Base-by-base conservation (phyloP, 148 eudicot species). In the Pouteria glomerata region DNA sequence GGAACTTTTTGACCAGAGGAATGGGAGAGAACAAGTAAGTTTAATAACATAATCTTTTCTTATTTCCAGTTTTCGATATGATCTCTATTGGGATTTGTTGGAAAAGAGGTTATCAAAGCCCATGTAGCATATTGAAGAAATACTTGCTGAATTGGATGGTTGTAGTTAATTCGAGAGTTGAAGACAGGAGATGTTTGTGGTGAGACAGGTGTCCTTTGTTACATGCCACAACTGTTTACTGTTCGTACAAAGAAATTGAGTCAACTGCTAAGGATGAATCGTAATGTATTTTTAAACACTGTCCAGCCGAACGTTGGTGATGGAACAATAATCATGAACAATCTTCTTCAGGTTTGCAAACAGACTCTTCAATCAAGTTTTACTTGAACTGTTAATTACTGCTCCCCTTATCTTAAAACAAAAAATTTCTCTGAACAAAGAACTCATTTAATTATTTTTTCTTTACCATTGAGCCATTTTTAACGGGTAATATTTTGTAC, bases 151-250 rank as follows among this genome's bases (percentile, higher is more conserved):
- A 30, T 18, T 73, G 72, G 30, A 41, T 74, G 67, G 29, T 59
- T 37, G 60, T 68, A 91, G 97, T 73, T 85, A 69, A 74, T 87
- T 29, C 77, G 83, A 55, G 85, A 79, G 27, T 67, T 76, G 35
- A 75, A 63, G 48, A 33, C 87, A n/a, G 98, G 96, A 64, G 94
- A 82, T 52, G 76, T 90, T 11, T 88, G 82, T 60, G 96, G 98
- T 34, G 98, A 93, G 83, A 82, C 87, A n/a, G 93, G 91, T 27
- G 93, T 90, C 57, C 91, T 93, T 47, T 90, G 98, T 76, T 93
- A 84, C 74, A 82, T 87, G 72, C 96, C 96, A 18, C 96, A 93
- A 59, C 75, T 83, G 15, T 88, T 86, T 59, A 90, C 98, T 11
- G 83, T 87, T 59, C 91, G 96, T 2, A 93, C 98, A n/a, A 93